These are phyloP conservation scores for Fusarium verrucosum DNA, from an alignment of 2,329 filamentous ascomycete genomes.

Conservation along the genomic window DNA sequence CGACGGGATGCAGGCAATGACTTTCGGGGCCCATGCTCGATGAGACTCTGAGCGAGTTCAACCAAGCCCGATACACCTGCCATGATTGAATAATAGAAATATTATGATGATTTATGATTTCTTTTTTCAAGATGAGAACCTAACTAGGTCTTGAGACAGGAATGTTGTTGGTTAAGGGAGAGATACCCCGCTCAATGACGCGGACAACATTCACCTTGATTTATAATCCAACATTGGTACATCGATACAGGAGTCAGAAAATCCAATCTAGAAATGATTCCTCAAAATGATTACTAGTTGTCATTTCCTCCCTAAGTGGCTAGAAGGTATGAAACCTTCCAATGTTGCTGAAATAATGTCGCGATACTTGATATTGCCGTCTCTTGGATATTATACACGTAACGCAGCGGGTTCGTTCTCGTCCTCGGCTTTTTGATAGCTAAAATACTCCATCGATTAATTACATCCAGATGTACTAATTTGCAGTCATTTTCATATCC, in stretches of 20 bases:
- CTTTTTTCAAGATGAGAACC: too few relatives aligned
- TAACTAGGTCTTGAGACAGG: background rate
- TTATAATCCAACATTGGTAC: conserved; percentile 32
- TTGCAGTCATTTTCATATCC: too few relatives aligned
- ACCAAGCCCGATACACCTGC: background rate
- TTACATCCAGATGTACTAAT: background rate
- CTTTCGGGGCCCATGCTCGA: conserved; percentile 35
- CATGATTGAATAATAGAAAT: background rate
- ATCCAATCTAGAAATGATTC: background rate
- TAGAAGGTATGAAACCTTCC: too few relatives aligned
- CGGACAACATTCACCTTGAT: conserved; percentile 7
- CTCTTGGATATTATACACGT: too few relatives aligned
- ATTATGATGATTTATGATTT: background rate
- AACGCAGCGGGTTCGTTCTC: too few relatives aligned
- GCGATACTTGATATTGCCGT: too few relatives aligned
- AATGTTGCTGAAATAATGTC: too few relatives aligned
- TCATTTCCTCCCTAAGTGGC: too few relatives aligned
- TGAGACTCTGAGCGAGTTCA: conserved; percentile 20
- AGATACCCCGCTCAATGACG: conserved; percentile 37
- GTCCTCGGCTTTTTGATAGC: too few relatives aligned
- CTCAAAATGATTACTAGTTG: too few relatives aligned
- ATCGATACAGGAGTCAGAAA: background rate
- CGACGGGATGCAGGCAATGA: conserved; percentile 42
- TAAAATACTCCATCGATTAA: too few relatives aligned
- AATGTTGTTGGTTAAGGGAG: background rate